phyloP scores from a whole-genome alignment of 371 early-diverging fungal species.

The Mortierella sp. region DNA sequence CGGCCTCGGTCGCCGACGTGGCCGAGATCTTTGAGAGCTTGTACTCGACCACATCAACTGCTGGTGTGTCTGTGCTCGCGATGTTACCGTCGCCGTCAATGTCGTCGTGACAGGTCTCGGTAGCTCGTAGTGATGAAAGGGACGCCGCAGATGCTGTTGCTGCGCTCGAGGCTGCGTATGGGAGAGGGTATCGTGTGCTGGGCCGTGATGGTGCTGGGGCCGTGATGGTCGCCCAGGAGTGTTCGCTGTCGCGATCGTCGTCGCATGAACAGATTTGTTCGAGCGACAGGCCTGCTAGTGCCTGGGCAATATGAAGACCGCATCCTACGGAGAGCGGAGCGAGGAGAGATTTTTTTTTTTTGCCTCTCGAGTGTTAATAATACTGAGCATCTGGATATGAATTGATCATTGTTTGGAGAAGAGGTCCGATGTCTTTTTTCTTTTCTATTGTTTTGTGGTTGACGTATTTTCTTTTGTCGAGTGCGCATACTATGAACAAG shows the following conservation, averaged over 20 bases:
- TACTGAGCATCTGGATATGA: too few relatives aligned
- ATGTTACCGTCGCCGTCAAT: not conserved
- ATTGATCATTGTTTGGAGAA: too few relatives aligned
- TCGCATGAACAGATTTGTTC: slow-evolving; percentile 51
- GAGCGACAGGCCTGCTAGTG: slow-evolving; percentile 35
- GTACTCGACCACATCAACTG: slow-evolving; percentile 26
- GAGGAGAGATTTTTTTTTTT: not conserved
- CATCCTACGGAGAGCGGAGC: slow-evolving; percentile 22
- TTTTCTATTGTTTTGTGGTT: too few relatives aligned
- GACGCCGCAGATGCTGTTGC: slow-evolving; percentile 1
- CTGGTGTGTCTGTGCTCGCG: not conserved
- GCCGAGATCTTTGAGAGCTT: slow-evolving; percentile 43
- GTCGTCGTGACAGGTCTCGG: not conserved
- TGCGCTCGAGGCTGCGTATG: slow-evolving; percentile 9
- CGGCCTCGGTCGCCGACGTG: slow-evolving; percentile 30
- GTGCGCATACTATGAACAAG: not conserved
- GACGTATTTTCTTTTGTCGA: not conserved
- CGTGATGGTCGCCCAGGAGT: slow-evolving; percentile 22
- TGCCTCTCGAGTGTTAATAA: not conserved
- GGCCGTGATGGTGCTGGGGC: not conserved
- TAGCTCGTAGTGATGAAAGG: not conserved
- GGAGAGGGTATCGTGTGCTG: slow-evolving; percentile 24
- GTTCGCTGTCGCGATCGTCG: slow-evolving; percentile 41
- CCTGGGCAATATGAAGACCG: slow-evolving; percentile 47
- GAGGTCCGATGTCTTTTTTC: too few relatives aligned